Base-by-base conservation (phyloP, 257 asterid genomes). In the Parsonsia alboflavescens region DNA sequence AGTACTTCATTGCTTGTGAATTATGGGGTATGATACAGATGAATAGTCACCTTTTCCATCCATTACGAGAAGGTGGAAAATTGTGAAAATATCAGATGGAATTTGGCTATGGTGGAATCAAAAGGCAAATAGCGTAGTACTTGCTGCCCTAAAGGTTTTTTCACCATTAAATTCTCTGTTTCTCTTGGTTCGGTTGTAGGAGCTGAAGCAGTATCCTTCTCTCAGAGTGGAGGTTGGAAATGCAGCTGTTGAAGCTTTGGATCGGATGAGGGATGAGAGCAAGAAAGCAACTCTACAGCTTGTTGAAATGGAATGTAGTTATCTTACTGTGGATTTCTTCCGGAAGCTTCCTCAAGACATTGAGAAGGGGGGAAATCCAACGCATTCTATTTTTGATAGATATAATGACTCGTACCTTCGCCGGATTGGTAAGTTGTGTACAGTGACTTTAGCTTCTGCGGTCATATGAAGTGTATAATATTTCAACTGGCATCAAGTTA, bases 361-460 rank as follows among this genome's bases (percentile, higher is more conserved):
- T 19, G 99, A 95, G 87, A 92, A 95, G 93, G 99, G 99, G 68
- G 98, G 99, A 75, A 95, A 95, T 75, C 99, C 99, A 56, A 90
- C 99, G 45, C 98, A 92, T 79, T 95, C 99, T 62, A 88, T 92
- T 79, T 95, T 95, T 52, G 99, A 95, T 57, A 82, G 99, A 86
- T 95, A 95, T 78, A 92, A 95, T 71, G 99, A 95, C 75, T 83
- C 95, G 3, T 95, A 95, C 83, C 96, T 95, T 53, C 89, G 99
- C 16, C 84, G 96, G 82, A 85, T 95, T 63, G 98, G 99, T 92
- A 75, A 84, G 92, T 67, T 26, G 44, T 76, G 48, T 59, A 63
- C 42, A 1, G 42, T 67, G 69, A 74, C 70, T 72, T 21, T 67
- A 22, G 7, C 69, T 73, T 53, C 46, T 19, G 22, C 10, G 17